These are phyloP conservation scores for Fistulinella cinereoalba DNA, from an alignment of 1,284 basidiomycete species.

Conservation along the genomic window DNA sequence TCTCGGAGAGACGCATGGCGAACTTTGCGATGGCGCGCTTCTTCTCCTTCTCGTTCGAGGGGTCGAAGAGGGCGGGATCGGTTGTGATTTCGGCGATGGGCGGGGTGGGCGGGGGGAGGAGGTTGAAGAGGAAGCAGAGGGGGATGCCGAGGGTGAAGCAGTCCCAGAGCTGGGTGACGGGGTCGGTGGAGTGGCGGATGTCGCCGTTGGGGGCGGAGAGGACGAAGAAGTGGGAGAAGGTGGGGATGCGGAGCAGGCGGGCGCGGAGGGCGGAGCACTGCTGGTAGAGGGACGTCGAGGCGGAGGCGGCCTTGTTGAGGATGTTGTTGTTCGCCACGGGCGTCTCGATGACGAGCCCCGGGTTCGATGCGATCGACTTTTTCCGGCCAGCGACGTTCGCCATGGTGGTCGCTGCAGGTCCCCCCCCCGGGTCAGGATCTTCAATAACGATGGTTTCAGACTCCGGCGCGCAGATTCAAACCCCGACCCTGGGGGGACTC, in stretches of 20 bases:
- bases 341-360: conserved; percentile 66
- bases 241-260: conserved; percentile 70
- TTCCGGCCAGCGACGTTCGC: conserved; percentile 72
- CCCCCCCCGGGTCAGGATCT: too few species aligned
- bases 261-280: conserved; percentile 76
- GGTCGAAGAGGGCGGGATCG: conserved; percentile 59
- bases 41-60: conserved; percentile 72
- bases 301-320: conserved; percentile 81
- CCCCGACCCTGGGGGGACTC: conserved; percentile 38
- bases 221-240: conserved; percentile 68
- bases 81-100: conserved; percentile 67
- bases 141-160: conserved; percentile 91
- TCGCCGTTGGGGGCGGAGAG: conserved; percentile 52
- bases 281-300: conserved; percentile 83
- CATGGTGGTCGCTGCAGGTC: conserved; percentile 41
- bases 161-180: conserved; percentile 93
- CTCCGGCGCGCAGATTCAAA: conserved; percentile 28
- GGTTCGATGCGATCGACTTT: conserved; percentile 72
- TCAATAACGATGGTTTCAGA: too few species aligned
- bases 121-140: conserved; percentile 94
- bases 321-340: conserved; percentile 76
- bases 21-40: conserved; percentile 80
- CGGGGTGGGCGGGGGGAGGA: conserved; percentile 66
- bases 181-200: conserved; percentile 73
- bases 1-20: conserved; percentile 67